Percentiles rank a stretch among this genome's conserved stretches.
These are phyloP conservation scores for Xylariaceae sp. DNA, from an alignment of 2,329 filamentous ascomycete species.

Conservation along the genomic window DNA sequence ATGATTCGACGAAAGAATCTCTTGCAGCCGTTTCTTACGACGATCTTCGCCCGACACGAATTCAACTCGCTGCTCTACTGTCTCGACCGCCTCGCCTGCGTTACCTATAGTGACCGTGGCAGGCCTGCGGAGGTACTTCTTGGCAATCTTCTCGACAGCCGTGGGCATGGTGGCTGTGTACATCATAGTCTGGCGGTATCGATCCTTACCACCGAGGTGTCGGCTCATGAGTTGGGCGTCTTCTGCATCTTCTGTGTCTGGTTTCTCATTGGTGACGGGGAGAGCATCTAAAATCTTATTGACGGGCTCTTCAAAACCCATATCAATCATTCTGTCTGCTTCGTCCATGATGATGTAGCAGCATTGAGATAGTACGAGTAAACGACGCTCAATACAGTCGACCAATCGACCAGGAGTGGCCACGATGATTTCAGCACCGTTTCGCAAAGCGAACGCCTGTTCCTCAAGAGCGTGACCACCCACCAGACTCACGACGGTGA, in stretches of 20 bases:
- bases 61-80: conserved; percentile 95
- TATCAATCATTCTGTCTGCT: conserved; percentile 97
- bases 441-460: conserved; percentile 82
- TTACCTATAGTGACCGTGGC: conserved; percentile 95
- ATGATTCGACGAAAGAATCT: conserved; percentile 77
- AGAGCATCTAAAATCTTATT: conserved; percentile 96
- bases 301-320: conserved; percentile 95
- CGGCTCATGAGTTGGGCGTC: conserved; percentile 79
- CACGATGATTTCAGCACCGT: conserved; percentile 95
- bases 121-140: conserved; percentile 89
- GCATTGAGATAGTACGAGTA: conserved; percentile 91
- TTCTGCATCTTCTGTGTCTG: conserved; percentile 88
- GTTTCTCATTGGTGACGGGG: conserved; percentile 90
- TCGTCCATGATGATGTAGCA: conserved; percentile 99
- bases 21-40: conserved; percentile 89
- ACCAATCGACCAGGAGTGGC: conserved; percentile 97
- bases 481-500: conserved; percentile 95
- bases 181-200: conserved; percentile 99
- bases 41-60: conserved; percentile 89
- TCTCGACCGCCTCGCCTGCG: conserved; percentile 91
- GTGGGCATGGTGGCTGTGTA: conserved; percentile 98
- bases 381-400: conserved; percentile 90
- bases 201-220: conserved; percentile 68
- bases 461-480: conserved; percentile 94
- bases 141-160: conserved; percentile 90